A percentile compares a stretch with the other conserved stretches of the same genome.
Evolutionary conservation across 2,329 filamentous ascomycete genomes (phyloP).

Genomic region (Trichothecium sympodiale): DNA sequence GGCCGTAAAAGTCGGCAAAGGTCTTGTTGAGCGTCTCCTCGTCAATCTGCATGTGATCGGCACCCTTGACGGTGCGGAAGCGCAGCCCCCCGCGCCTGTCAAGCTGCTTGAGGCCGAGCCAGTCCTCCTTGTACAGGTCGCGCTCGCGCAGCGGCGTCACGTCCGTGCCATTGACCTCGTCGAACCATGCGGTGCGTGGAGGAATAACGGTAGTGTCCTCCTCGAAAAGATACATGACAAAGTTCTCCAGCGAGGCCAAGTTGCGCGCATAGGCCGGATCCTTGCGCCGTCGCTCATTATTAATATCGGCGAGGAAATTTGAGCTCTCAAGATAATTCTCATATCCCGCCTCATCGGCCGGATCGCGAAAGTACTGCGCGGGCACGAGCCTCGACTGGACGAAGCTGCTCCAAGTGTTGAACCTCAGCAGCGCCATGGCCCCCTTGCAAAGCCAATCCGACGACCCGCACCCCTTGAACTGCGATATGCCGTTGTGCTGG

Average conservation of each 20-base stretch:
- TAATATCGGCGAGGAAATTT: conserved; percentile 90
- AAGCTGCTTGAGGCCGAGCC: conserved; percentile 73
- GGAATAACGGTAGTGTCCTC: conserved; percentile 80
- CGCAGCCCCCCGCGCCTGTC: conserved; percentile 70
- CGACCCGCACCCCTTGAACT: conserved; percentile 63
- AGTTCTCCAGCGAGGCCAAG: conserved; percentile 57
- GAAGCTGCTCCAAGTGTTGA: conserved; percentile 68
- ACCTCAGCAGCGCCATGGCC: conserved; percentile 65
- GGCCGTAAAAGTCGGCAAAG: conserved; percentile 58
- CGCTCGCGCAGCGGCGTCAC: conserved; percentile 58
- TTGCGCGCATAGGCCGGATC: conserved; percentile 64
- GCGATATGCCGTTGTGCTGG: conserved; percentile 83
- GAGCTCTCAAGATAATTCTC: conserved; percentile 66
- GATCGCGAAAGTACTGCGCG: conserved; percentile 86
- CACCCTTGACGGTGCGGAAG: conserved; percentile 60
- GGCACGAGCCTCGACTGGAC: conserved; percentile 77
- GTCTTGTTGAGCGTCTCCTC: conserved; percentile 54
- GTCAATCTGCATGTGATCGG: conserved; percentile 68
- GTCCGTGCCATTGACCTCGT: conserved; percentile 66
- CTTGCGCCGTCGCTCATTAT: conserved; percentile 74
- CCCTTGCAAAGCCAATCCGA: conserved; percentile 73
- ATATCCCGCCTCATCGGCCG: conserved; percentile 48
- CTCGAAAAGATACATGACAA: conserved; percentile 84
- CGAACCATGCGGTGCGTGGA: conserved; percentile 86
- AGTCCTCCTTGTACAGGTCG: conserved; percentile 76